Conservation (phyloP, 805 yeast species). For the Kluyveromyces aestuarii region DNA sequence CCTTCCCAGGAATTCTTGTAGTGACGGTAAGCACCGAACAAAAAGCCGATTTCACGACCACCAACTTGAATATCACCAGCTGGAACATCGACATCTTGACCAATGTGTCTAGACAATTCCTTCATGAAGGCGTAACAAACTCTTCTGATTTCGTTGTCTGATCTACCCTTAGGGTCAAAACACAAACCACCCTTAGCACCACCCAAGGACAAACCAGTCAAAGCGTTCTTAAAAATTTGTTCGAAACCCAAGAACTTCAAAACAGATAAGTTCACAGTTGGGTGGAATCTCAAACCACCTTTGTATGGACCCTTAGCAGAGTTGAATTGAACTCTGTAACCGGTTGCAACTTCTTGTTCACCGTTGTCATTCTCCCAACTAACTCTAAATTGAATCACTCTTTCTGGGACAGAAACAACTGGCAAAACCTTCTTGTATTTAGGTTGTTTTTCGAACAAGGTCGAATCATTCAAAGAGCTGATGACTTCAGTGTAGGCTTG, state of each 20-base stretch:
- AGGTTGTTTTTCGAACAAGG: slow-evolving; percentile 82
- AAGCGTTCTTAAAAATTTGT: slow-evolving; percentile 96
- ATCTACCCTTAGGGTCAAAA: slow-evolving; percentile 93
- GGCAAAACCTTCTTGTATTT: slow-evolving; percentile 81
- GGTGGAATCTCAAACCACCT: slow-evolving; percentile 98
- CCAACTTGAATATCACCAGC: slow-evolving; percentile 99
- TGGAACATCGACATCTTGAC: slow-evolving; percentile 96
- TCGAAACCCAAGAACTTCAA: slow-evolving; percentile 95
- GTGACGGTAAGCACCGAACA: slow-evolving; percentile 94
- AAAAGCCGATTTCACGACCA: slow-evolving; percentile 86
- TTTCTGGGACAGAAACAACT: slow-evolving; percentile 90
- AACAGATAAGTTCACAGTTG: slow-evolving; percentile 89
- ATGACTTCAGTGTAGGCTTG: slow-evolving; percentile 95
- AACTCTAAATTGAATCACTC: slow-evolving; percentile 94
- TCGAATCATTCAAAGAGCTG: slow-evolving; percentile 82
- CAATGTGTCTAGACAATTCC: slow-evolving; percentile 92
- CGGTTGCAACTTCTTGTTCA: slow-evolving; percentile 85
- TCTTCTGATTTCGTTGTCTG: slow-evolving; percentile 90
- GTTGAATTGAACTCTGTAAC: slow-evolving; percentile 97
- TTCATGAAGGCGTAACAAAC: slow-evolving; percentile 95
- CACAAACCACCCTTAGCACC: slow-evolving; percentile 99
- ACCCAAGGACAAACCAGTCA: slow-evolving; percentile 96
- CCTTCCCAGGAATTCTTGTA: slow-evolving; percentile 92
- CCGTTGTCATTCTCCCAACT: slow-evolving; percentile 97
- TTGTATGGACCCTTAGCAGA: slow-evolving; percentile 98